Evolutionary conservation across 2,329 filamentous ascomycete genomes (phyloP), one percentile per base, ranked within the genome.

Genomic region (Xylaria sp.): DNA sequence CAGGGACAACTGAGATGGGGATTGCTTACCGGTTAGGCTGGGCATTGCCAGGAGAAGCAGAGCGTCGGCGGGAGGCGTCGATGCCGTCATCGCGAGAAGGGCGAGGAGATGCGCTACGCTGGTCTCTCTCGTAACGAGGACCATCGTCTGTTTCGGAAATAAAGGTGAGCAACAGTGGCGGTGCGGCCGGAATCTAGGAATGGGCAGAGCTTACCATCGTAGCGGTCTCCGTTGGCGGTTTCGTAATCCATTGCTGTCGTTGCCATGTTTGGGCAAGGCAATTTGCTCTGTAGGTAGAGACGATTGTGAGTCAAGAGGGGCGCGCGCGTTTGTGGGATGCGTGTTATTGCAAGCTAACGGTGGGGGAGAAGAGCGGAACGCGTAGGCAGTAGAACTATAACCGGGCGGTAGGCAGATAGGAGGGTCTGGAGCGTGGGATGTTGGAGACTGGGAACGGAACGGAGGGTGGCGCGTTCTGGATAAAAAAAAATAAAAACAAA

Each of bases 241-340:
- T 88, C 85, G 74, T 88, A 88, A 71, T 88, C 85, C 85, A 88
- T 88, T 66, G 84, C 82, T 48, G 83, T 84, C 65, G 84, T 85
- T 59, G 83, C 83, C 83, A 86, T 86, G 66, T 65, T 73, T 67
- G 11, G 59, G 44, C 54, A 55, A 57, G 55, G 19, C 47, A 44
- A 42, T 50, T 55, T 60, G 42, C 42, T 55, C 54, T 58, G 13
- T 39, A 13, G 23, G 47, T 39, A 52, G 64, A 63, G 54, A 52
- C 35, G 59, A 63, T 63, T 54, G 61, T 67, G 60, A 68, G 68
- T 59, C 59, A 23, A 58, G 7, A 39, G 19, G 23, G 58, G 59
- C 23, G 60, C 8, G 46, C 19, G 49, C 6, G 49, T 51, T 8
- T 51, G 23, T 35, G 49, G 16, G 8, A 8, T 49, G 47, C 11